Base-by-base conservation (phyloP, 768 basidiomycete genomes). In the Pluteus cervinus region DNA sequence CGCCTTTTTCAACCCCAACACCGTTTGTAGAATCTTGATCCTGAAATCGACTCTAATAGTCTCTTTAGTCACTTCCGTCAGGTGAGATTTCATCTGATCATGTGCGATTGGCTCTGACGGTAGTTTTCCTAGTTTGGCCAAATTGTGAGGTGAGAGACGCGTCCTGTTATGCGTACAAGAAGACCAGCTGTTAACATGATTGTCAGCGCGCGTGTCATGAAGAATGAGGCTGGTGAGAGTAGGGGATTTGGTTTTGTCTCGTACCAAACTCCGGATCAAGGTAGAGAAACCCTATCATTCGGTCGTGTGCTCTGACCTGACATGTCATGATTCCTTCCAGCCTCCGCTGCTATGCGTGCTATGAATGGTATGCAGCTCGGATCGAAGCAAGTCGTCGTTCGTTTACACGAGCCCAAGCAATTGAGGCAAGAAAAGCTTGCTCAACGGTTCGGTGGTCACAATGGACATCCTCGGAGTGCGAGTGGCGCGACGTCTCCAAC, bases 201-300 rank as follows among this genome's bases (percentile, higher is more conserved):
- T n/a, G 15, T n/a, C 37, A 89, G 88, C 62, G 91, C 91, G 30
- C 81, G 90, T 41, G 89, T 93, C 28, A 92, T 93, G 91, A 77
- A 86, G 16, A 88, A 86, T 48, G 89, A 92, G 52, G 61, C 44
- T 41, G 84, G 86, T 23, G 79, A 82, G 35, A 82, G 84, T 60
- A 80, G 86, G 47, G 84, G 90, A 7, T 94, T 93, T 54, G 91
- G 91, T 20, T 94, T 93, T 51, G 91, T 93, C 29, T 88, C 86
- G 2, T 93, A 66, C 60, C 85, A 89, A 54, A 73, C 76, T 7
- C 85, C 89, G 15, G 79, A 84, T 45, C 83, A 90, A 73, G 88
- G 88, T 84, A 43, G 36, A 43, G 18, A 5, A 36, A n/a, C n/a
- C n/a, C n/a, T n/a, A n/a, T 7, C 28, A 10, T 12, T 39, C 14